Base-by-base conservation (phyloP, 176 grass and related monocot species). In the Carex myosuroides region DNA sequence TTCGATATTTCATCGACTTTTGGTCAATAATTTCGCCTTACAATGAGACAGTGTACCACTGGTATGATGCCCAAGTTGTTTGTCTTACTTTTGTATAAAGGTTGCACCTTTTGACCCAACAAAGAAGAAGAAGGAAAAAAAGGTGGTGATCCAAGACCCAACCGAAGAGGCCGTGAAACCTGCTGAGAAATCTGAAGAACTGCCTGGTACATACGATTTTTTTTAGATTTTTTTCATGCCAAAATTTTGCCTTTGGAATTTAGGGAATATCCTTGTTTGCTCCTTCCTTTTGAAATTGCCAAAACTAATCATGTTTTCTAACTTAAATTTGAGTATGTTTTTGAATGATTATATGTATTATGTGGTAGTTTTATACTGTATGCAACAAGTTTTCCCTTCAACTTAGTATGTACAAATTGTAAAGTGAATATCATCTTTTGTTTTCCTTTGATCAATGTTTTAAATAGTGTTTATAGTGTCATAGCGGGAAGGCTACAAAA, bases 51-150 rank as follows among this genome's bases (percentile, higher is more conserved):
- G 8, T 44, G 42, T 44, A 44, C 42, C 46, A 48, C 46, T 48
- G 46, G 46, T 48, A 48, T 48, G 46, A 9, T 48, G 12, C 46
- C 44, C 12, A 48, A 48, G 46, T 54, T 75, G 8, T 30, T 72
- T 62, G 0, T 33, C 66, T 56, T 46, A 64, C 4, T 71, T 22
- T 72, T 52, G 76, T 85, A 46, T 84, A 54, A 75, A 99, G 97
- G 82, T 96, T 70, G 82, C 87, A 46, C 93, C 93, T 79, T 99
- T 99, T 84, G 97, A 95, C 68, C 97, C 97, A 1, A 86, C 89
- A 41, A 99, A 94, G 85, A 99, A 99, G 22, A 99, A 99, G 93
- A 96, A 99, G 87, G 94, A 99, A 88, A 99, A 99, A 87, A 99
- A 99, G 81, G 90, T 94, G 13, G 85, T 90, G 37, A 89, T 99